phyloP scores from a whole-genome alignment of 345 rosid genomes.

The Hibiscus tridactylites region DNA sequence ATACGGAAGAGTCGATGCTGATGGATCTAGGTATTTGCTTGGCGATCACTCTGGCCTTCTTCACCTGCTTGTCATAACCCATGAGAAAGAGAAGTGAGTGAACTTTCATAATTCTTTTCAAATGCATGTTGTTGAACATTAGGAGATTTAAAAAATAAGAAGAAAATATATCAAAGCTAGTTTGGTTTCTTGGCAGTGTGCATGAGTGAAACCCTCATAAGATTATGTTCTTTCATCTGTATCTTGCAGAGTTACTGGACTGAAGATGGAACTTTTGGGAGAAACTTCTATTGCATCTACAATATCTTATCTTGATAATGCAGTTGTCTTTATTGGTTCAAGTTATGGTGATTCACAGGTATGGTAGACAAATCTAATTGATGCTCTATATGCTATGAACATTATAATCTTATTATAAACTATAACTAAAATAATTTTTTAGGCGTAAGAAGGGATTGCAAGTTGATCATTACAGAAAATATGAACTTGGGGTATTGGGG shows the following conservation, averaged over 20 bases:
- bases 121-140: neutral
- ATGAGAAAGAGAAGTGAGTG: slow-evolving; percentile 87
- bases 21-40: slow-evolving; percentile 89
- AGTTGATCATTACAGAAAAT: neutral
- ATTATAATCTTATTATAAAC: neutral
- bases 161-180: neutral
- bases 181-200: neutral
- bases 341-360: slow-evolving; percentile 98
- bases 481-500: neutral
- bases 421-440: neutral
- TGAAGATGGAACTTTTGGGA: slow-evolving; percentile 89
- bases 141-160: no score
- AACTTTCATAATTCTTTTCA: neutral
- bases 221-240: slow-evolving; percentile 7
- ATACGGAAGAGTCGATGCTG: slow-evolving; percentile 92
- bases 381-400: neutral
- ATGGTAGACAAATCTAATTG: neutral
- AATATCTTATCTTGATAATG: slow-evolving; percentile 89
- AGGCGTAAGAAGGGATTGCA: neutral
- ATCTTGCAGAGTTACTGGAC: slow-evolving; percentile 76
- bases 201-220: slow-evolving; percentile 6
- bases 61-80: slow-evolving; percentile 83
- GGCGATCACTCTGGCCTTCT: slow-evolving; percentile 91
- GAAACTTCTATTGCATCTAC: slow-evolving; percentile 94
- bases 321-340: slow-evolving; percentile 77